These are phyloP conservation scores for Russula griseocarnosa DNA, from an alignment of 768 basidiomycete species.

Conservation along the genomic window DNA sequence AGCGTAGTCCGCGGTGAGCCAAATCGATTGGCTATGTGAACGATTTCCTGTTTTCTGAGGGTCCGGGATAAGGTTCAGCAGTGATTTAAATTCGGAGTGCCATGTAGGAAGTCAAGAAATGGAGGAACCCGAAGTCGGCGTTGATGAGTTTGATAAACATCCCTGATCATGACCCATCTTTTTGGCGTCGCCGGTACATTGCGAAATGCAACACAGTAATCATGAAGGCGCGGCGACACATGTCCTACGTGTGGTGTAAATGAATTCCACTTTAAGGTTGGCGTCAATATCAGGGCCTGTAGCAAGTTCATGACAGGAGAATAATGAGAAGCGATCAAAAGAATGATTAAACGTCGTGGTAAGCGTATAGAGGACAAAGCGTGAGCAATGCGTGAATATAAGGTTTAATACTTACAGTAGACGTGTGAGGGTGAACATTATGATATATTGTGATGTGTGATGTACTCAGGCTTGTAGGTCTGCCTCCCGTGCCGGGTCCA, in stretches of 20 bases:
- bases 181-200: not conserved
- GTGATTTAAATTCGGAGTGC: not conserved
- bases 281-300: not conserved
- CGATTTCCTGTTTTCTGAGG: not conserved
- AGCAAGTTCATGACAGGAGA: not conserved
- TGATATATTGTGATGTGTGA: not conserved
- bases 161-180: not conserved
- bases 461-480: not conserved
- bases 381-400: not conserved
- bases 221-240: constrained; percentile 1
- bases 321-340: not conserved
- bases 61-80: constrained; percentile 1
- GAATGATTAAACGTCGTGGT: not conserved
- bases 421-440: not conserved
- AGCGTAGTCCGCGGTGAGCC: not conserved
- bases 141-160: constrained; percentile 6
- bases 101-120: not conserved
- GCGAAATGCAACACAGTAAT: not conserved
- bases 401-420: not conserved
- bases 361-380: not conserved
- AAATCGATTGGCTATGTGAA: too few relatives aligned
- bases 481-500: not conserved
- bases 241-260: not conserved
- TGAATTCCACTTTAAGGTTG: not conserved
- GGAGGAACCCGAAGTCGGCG: not conserved